Conservation (phyloP, 106 monocot species). For the Iris macrosiphon region DNA sequence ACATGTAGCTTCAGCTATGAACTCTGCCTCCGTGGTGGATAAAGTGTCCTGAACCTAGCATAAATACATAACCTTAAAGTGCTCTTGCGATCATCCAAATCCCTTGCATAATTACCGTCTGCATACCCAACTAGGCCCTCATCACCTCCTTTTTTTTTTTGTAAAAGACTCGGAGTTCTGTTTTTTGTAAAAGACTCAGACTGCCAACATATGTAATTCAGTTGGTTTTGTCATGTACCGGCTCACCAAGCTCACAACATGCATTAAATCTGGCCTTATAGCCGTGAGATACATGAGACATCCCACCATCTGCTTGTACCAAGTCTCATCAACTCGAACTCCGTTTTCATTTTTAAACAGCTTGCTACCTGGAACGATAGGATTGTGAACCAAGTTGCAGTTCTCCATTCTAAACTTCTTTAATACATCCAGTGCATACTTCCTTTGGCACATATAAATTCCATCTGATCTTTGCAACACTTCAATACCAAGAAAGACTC, state of each 20-base stretch:
- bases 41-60: neutral
- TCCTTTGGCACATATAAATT: neutral
- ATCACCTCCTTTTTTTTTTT: neutral
- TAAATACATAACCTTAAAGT: slow-evolving; percentile 3
- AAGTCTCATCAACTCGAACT: neutral
- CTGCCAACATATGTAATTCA: neutral
- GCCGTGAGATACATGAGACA: slow-evolving; percentile 3
- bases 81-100: neutral
- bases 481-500: slow-evolving; percentile 1
- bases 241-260: slow-evolving; percentile 2
- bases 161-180: neutral
- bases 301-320: neutral
- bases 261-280: neutral
- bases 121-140: neutral
- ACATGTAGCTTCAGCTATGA: neutral
- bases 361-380: neutral
- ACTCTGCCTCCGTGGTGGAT: neutral
- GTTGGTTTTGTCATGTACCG: neutral
- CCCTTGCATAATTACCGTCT: neutral
- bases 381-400: neutral
- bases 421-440: neutral
- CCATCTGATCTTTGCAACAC: neutral
- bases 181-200: neutral
- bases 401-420: neutral
- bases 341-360: neutral